These are phyloP conservation scores for Ceratonia siliqua DNA, from an alignment of 306 rosid genomes.

Conservation along the genomic window DNA sequence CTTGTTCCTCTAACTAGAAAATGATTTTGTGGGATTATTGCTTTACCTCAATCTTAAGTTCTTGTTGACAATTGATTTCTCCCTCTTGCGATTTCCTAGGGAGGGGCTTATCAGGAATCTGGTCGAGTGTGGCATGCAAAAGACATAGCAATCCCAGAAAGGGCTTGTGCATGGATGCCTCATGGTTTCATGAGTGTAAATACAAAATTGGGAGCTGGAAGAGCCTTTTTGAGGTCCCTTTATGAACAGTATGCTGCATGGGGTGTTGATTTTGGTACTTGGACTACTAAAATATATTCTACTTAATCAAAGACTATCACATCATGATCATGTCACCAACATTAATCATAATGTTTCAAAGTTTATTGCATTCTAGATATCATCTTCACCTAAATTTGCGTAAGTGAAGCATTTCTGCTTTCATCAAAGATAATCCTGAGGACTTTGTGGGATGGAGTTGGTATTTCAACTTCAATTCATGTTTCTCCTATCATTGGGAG, in stretches of 20 bases:
- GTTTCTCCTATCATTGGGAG: constrained; percentile 13
- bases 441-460: not conserved
- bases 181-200: constrained; percentile 95
- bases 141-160: constrained; percentile 74
- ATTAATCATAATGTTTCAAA: constrained; percentile 9
- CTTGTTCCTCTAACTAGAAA: not conserved
- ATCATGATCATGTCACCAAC: constrained; percentile 14
- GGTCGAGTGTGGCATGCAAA: constrained; percentile 80
- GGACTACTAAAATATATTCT: constrained; percentile 24
- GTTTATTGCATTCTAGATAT: constrained; percentile 12
- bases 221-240: constrained; percentile 84
- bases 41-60: constrained; percentile 3
- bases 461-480: not conserved
- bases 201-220: constrained; percentile 76
- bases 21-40: not conserved
- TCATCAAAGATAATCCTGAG: not conserved
- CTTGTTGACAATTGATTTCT: constrained; percentile 26
- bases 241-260: constrained; percentile 81
- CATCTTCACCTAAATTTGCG: not conserved
- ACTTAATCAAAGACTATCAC: constrained; percentile 15
- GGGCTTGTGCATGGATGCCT: constrained; percentile 87
- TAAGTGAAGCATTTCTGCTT: not conserved
- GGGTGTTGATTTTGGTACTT: constrained; percentile 94
- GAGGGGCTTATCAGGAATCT: constrained; percentile 59
- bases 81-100: constrained; percentile 49